phyloP scores from a whole-genome alignment of 495 filamentous ascomycete species.

The Talaromyces trachyspermus region DNA sequence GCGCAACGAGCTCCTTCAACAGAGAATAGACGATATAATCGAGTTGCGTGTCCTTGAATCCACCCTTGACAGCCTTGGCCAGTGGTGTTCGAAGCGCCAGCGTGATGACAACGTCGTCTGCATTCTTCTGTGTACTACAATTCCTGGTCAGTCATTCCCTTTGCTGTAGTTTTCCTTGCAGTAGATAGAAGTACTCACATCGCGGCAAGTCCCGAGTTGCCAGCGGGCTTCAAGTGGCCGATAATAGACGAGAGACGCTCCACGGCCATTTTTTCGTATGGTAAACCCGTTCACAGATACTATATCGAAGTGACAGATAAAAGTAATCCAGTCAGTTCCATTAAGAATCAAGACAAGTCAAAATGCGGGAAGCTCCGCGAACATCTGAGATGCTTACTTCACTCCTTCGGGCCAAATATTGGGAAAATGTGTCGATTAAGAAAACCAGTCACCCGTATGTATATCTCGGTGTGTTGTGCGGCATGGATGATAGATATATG shows the following conservation, averaged over 20 bases:
- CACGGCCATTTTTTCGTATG: conserved; percentile 55
- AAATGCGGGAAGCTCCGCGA: conserved; percentile 1
- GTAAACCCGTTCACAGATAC: too few relatives aligned
- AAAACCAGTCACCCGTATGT: too few relatives aligned
- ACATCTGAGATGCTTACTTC: neutral
- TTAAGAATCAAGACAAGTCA: neutral
- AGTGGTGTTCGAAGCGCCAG: conserved; percentile 72
- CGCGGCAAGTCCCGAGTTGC: conserved; percentile 54
- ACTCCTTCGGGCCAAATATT: conserved; percentile 1
- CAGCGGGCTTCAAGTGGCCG: conserved; percentile 75
- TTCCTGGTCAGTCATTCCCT: conserved; percentile 9
- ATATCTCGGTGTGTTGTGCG: too few relatives aligned
- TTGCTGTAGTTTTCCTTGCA: too few relatives aligned
- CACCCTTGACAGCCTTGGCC: conserved; percentile 71
- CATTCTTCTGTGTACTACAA: conserved; percentile 78
- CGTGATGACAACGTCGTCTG: conserved; percentile 94
- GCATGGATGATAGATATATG: too few relatives aligned
- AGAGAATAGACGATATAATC: conserved; percentile 78
- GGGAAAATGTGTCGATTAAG: too few relatives aligned
- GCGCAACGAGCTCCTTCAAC: conserved; percentile 64
- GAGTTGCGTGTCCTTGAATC: conserved; percentile 90
- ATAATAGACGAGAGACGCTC: conserved; percentile 82
- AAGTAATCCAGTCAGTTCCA: neutral
- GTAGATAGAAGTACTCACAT: conserved; percentile 53
- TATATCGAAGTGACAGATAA: too few relatives aligned